phyloP scores from a whole-genome alignment of 202 grass and related monocot species.

The Bolboschoenoplectus hybrid region DNA sequence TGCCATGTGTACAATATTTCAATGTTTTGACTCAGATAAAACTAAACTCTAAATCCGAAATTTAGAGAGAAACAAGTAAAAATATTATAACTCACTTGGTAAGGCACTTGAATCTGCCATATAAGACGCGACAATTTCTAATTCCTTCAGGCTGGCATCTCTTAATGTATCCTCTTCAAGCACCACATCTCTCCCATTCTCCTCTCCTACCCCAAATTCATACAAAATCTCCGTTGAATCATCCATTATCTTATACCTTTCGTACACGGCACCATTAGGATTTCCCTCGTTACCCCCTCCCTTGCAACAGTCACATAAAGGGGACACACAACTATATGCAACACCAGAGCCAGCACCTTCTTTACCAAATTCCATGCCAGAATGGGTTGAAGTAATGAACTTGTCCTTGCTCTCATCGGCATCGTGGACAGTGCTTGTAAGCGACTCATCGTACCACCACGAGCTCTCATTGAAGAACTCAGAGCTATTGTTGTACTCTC shows the following conservation, averaged over 20 bases:
- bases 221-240: conserved; percentile 81
- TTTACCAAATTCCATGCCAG: conserved; percentile 23
- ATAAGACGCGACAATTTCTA: conserved; percentile 49
- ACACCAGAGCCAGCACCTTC: conserved; percentile 47
- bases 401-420: conserved; percentile 72
- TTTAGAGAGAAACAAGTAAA: conserved; percentile 6
- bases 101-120: conserved; percentile 61
- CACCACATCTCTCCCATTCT: conserved; percentile 42
- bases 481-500: conserved; percentile 69
- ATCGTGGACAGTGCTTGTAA: conserved; percentile 36
- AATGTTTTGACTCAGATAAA: neutral
- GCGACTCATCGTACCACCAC: conserved; percentile 82
- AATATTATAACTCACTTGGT: conserved; percentile 50
- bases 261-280: conserved; percentile 69
- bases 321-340: conserved; percentile 71
- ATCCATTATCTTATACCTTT: conserved; percentile 89
- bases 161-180: conserved; percentile 45
- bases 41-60: conserved; percentile 21
- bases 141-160: conserved; percentile 36
- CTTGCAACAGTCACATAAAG: conserved; percentile 70
- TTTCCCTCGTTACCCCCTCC: conserved; percentile 47
- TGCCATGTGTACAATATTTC: neutral
- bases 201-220: conserved; percentile 55
- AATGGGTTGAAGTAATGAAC: conserved; percentile 57
- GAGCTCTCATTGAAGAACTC: conserved; percentile 67